These are phyloP conservation scores for Globisporangium irregulare DNA, from an alignment of 352 stramenopile genomes.

Conservation along the genomic window DNA sequence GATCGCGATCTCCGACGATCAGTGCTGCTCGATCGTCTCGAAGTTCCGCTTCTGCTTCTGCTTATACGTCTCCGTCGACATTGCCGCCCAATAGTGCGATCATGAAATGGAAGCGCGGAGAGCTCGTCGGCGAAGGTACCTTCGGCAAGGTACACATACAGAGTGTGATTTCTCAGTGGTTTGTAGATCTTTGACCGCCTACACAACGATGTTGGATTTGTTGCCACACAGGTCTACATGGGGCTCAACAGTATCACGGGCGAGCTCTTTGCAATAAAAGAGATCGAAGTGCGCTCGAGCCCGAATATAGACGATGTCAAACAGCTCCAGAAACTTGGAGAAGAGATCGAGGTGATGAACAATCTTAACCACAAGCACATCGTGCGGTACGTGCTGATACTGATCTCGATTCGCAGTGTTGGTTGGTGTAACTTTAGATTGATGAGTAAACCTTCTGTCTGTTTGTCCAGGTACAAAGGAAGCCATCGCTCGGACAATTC, in stretches of 20 bases:
- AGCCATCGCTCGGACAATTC: conserved; percentile 66
- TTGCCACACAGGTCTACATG: conserved; percentile 82
- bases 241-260: conserved; percentile 93
- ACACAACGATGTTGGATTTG: not conserved
- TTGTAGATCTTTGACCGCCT: not conserved
- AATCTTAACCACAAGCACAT: conserved; percentile 94
- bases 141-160: conserved; percentile 67
- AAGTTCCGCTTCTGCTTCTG: not conserved
- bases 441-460: not conserved
- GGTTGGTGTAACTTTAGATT: not conserved
- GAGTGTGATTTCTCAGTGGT: not conserved
- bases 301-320: conserved; percentile 47
- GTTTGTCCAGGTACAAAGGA: conserved; percentile 64
- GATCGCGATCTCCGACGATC: conserved; percentile 19
- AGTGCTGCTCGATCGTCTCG: conserved; percentile 2
- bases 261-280: conserved; percentile 88
- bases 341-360: conserved; percentile 94
- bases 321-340: conserved; percentile 73
- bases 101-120: conserved; percentile 90
- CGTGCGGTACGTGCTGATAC: conserved; percentile 77
- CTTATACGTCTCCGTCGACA: conserved; percentile 8
- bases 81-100: conserved; percentile 29
- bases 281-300: conserved; percentile 79
- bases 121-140: conserved; percentile 93
- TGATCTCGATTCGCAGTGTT: not conserved